Percentiles rank a stretch among this genome's conserved stretches.
Conservation (phyloP, 2,329 filamentous ascomycete genomes). For the Botrytis hyacinthi region DNA sequence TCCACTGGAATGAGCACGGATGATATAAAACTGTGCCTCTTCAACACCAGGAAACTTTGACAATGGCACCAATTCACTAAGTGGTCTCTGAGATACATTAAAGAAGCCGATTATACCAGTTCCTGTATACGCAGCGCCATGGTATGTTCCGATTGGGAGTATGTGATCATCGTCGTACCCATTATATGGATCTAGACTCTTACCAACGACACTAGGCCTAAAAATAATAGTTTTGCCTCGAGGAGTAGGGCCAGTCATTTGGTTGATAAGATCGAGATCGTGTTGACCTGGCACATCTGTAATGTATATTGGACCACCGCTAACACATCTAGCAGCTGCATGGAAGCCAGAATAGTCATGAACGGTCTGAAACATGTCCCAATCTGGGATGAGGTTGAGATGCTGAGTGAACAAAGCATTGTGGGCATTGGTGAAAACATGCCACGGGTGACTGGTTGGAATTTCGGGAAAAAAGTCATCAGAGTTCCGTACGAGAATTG, state of each 20-base stretch:
- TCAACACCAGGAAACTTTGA: conserved; percentile 70
- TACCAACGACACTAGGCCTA: conserved; percentile 71
- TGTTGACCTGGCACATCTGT: conserved; percentile 86
- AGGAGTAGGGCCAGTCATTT: conserved; percentile 76
- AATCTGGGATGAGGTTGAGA: conserved; percentile 83
- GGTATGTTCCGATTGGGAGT: conserved; percentile 76
- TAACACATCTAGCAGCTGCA: conserved; percentile 84
- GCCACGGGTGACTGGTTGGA: conserved; percentile 82
- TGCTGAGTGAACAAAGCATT: conserved; percentile 80
- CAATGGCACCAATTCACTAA: conserved; percentile 70
- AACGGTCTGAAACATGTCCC: conserved; percentile 67
- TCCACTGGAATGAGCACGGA: conserved; percentile 70
- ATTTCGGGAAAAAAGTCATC: conserved; percentile 90
- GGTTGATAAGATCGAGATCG: conserved; percentile 68
- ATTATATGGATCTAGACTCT: conserved; percentile 70
- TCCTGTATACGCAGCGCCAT: conserved; percentile 65
- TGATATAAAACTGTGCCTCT: conserved; percentile 59
- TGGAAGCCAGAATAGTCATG: conserved; percentile 77
- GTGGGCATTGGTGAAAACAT: conserved; percentile 91
- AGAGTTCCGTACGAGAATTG: conserved; percentile 77
- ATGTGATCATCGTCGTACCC: conserved; percentile 71
- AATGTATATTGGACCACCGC: conserved; percentile 90
- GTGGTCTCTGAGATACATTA: conserved; percentile 64
- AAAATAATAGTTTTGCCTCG: conserved; percentile 76
- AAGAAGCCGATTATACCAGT: conserved; percentile 80